Conservation (phyloP, 225 moss, liverwort and hornwort species). For the Anthoceros angustus region DNA sequence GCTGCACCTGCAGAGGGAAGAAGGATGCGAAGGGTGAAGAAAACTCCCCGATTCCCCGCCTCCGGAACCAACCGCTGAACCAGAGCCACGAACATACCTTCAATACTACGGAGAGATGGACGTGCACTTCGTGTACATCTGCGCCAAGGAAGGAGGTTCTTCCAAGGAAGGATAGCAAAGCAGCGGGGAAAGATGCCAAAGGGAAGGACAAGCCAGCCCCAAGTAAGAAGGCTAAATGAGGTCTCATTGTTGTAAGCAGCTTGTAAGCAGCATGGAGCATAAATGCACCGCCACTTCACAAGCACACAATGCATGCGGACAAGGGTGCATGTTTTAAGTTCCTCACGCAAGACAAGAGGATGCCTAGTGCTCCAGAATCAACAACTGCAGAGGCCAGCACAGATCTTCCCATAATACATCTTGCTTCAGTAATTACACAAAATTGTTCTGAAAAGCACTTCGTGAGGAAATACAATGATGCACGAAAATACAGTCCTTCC, state of each 20-base stretch:
- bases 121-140: background rate
- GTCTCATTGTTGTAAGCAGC: no score
- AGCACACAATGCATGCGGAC: no score
- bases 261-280: background rate
- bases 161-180: slow-evolving; percentile 3
- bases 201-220: background rate
- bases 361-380: no score
- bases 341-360: no score
- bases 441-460: background rate
- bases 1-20: background rate
- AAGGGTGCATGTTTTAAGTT: no score
- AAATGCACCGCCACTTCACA: no score
- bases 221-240: background rate
- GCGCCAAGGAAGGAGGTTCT: background rate
- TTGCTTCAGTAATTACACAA: background rate
- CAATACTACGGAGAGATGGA: slow-evolving; percentile 1
- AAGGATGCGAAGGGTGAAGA: background rate
- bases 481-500: no score
- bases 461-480: no score
- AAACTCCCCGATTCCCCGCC: background rate
- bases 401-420: no score
- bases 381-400: no score
- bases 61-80: background rate
- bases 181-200: background rate
- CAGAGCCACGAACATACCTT: background rate